These are phyloP conservation scores for Candida gigantensis DNA, from an alignment of 1,139 yeast species.

Conservation along the genomic window DNA sequence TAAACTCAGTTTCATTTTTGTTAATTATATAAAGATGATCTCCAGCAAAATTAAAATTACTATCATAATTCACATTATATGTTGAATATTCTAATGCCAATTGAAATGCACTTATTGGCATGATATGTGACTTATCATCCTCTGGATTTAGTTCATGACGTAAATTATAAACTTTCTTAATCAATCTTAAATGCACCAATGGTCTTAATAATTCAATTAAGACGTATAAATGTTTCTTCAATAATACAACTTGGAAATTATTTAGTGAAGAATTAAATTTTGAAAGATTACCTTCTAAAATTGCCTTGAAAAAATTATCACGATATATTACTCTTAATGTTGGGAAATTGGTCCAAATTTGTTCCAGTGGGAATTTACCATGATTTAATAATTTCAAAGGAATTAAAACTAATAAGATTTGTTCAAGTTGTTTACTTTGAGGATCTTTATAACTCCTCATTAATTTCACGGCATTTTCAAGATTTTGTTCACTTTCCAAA, in stretches of 20 bases:
- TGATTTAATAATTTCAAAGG: constrained; percentile 54
- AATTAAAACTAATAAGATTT: constrained; percentile 50
- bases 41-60: constrained; percentile 10
- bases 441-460: constrained; percentile 18
- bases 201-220: constrained; percentile 56
- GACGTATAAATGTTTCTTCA: constrained; percentile 63
- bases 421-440: constrained; percentile 28
- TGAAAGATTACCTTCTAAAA: constrained; percentile 56
- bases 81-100: constrained; percentile 46
- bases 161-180: constrained; percentile 47
- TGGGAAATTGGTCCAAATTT: constrained; percentile 49
- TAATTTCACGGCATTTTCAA: constrained; percentile 49
- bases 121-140: constrained; percentile 38
- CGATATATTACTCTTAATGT: constrained; percentile 45
- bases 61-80: constrained; percentile 15
- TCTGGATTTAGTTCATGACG: constrained; percentile 22
- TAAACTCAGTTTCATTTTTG: constrained; percentile 66
- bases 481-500: constrained; percentile 46
- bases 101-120: constrained; percentile 51
- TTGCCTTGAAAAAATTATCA: constrained; percentile 47
- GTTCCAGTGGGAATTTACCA: constrained; percentile 40
- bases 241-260: constrained; percentile 49
- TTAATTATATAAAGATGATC: constrained; percentile 17
- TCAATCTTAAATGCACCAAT: constrained; percentile 53
- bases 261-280: constrained; percentile 48